Base-by-base conservation (phyloP, 2,329 filamentous ascomycete species). In the Colletotrichum higginsianum region DNA sequence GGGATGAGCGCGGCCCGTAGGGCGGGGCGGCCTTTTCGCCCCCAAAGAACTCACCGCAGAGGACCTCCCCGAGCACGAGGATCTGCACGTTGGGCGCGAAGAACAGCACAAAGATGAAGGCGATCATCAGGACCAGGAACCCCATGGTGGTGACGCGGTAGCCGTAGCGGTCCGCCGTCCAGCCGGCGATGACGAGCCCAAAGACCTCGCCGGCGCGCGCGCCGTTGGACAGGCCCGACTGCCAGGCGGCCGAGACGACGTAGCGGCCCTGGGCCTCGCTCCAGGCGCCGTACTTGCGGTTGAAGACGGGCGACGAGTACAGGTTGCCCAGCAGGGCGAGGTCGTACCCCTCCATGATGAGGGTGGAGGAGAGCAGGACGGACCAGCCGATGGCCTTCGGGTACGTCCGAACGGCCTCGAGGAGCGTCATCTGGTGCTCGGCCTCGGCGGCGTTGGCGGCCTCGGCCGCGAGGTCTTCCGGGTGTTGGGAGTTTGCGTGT, bases 221-320 rank as follows among this genome's bases (percentile, higher is more conserved):
- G 18, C 86, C 88, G 67, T 89, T 89, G 8, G 84, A 85, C 3
- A 91, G 76, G 0, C 84, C 88, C 0, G 86, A 86, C 77, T 90
- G 88, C 89, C 89, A 91, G 0, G 85, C 81, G 0, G 88, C 86
- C 1, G 86, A 84, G 30, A 91, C 80, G 46, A 84, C 80, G 66
- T 86, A 87, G 38, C 81, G 82, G 2, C 79, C 81, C 3, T 79
- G 78, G 1, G 74, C 73, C 13, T 68, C 63, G 49, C 79, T 75
- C 30, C 78, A 80, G 0, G 79, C 72, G n/a, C 86, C 87, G 71
- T 84, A 89, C 73, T 82, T 86, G 73, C 80, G 67, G 73, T 82
- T 84, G 75, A 84, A 88, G 53, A 75, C 81, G 0, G 78, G 82
- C 30, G 84, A 86, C 7, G 83, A 85, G 74, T 86, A 88, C 49